These are phyloP conservation scores for Candida peoriensis DNA, from an alignment of 805 yeast genomes.

Conservation along the genomic window DNA sequence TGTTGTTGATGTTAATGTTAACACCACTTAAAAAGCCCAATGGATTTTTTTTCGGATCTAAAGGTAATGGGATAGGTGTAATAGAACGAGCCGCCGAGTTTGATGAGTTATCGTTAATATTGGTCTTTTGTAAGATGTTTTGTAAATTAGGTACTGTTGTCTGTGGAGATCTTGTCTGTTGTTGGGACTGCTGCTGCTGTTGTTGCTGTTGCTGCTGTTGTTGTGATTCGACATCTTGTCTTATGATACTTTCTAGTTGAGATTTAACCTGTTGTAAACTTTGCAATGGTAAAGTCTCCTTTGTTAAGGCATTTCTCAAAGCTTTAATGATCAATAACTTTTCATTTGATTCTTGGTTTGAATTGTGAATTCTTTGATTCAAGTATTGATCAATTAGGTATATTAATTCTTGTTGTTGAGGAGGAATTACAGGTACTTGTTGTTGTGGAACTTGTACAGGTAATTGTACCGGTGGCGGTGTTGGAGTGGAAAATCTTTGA, in stretches of 20 bases:
- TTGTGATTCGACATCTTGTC: slow-evolving; percentile 29
- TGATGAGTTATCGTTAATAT: too few species aligned
- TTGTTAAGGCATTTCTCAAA: slow-evolving; percentile 29
- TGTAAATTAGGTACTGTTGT: slow-evolving; percentile 3
- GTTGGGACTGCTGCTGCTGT: slow-evolving; percentile 20
- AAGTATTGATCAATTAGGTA: too few species aligned
- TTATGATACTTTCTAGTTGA: slow-evolving; percentile 31
- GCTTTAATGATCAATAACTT: slow-evolving; percentile 30
- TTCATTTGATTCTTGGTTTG: too few species aligned
- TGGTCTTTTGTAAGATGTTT: slow-evolving; percentile 1
- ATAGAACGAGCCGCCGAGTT: too few species aligned
- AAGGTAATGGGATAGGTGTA: neutral
- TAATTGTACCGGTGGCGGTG: too few species aligned
- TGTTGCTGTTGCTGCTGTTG: slow-evolving; percentile 8
- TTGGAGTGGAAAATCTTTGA: slow-evolving; percentile 1
- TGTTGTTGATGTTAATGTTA: slow-evolving; percentile 10
- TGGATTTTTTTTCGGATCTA: slow-evolving; percentile 8
- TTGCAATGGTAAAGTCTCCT: slow-evolving; percentile 27
- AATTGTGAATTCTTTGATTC: too few species aligned
- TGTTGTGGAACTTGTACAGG: too few species aligned
- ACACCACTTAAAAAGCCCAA: slow-evolving; percentile 16
- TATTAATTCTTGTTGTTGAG: too few species aligned
- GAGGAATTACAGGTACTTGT: too few species aligned
- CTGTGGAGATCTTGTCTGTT: neutral
- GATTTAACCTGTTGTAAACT: slow-evolving; percentile 32